Evolutionary conservation across 2,329 filamentous ascomycete genomes (phyloP).

Genomic region (Nemania abortiva): DNA sequence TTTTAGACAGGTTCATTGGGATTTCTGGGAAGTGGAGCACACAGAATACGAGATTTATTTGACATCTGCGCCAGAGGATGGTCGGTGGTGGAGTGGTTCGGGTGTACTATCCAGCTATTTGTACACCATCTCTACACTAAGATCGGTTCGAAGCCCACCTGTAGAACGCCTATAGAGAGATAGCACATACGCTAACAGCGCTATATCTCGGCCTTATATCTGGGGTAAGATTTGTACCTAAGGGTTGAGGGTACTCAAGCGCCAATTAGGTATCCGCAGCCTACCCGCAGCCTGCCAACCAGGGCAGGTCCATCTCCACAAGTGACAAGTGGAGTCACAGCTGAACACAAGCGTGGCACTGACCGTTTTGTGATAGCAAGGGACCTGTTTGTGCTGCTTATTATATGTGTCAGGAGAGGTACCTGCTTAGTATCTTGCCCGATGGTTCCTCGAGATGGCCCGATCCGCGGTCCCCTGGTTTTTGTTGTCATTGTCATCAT

Average conservation of each 20-base stretch:
- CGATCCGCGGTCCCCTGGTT: constrained; percentile 5
- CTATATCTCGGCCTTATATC: not conserved
- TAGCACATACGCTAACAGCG: not conserved
- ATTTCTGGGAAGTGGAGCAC: constrained; percentile 10
- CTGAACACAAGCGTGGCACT: constrained; percentile 15
- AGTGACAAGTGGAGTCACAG: constrained; percentile 3
- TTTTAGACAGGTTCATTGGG: constrained; percentile 1
- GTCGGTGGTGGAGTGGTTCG: not conserved
- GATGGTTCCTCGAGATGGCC: constrained; percentile 1
- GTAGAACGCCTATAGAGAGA: not conserved
- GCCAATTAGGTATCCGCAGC: not conserved
- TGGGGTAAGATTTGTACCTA: not conserved
- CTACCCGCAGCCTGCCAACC: not conserved
- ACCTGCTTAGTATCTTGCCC: not conserved
- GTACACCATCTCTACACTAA: constrained; percentile 7
- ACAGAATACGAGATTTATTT: constrained; percentile 25
- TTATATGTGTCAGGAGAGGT: not conserved
- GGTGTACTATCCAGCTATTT: not conserved
- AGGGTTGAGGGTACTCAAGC: not conserved
- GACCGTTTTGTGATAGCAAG: not conserved
- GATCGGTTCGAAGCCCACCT: not conserved
- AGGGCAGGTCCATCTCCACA: constrained; percentile 15
- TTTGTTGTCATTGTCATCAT: constrained; percentile 17
- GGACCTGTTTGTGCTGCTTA: not conserved
- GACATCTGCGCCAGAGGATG: not conserved